phyloP scores from a whole-genome alignment of 805 yeast genomes.

The Saccharomycopsis sp. region DNA sequence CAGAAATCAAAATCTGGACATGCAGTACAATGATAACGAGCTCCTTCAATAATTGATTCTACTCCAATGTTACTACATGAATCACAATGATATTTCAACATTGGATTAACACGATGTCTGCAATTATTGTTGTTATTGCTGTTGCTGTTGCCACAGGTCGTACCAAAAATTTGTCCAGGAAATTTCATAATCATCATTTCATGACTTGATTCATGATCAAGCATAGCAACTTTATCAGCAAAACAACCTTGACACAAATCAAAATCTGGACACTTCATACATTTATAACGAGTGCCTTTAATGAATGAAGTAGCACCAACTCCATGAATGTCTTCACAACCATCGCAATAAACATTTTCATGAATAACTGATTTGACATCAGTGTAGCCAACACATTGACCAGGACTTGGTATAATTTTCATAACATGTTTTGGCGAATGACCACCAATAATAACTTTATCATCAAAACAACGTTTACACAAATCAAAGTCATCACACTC shows the following conservation, averaged over 20 bases:
- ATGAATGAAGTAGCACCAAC: conserved; percentile 17
- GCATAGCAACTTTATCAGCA: conserved; percentile 11
- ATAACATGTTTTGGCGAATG: conserved; percentile 9
- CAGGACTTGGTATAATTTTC: no score
- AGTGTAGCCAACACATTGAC: neutral
- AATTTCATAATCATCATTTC: neutral
- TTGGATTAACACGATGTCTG: no score
- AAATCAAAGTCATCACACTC: conserved; percentile 12
- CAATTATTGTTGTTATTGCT: no score
- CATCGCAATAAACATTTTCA: conserved; percentile 27
- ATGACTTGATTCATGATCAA: neutral
- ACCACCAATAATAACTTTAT: neutral
- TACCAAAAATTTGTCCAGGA: no score
- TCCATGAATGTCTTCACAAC: conserved; percentile 24
- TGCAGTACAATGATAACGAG: conserved; percentile 4
- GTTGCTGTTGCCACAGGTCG: no score
- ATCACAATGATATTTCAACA: neutral
- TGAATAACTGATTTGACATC: no score
- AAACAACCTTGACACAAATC: conserved; percentile 38
- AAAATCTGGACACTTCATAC: conserved; percentile 40
- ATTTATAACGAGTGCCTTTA: conserved; percentile 39
- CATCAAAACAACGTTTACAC: conserved; percentile 9
- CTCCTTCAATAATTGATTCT: neutral
- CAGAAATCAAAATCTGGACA: conserved; percentile 16
- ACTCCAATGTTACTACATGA: neutral